A percentile compares a stretch with the other conserved stretches of the same genome.
phyloP scores from a whole-genome alignment of 495 filamentous ascomycete species.

The Tuber magnatum region DNA sequence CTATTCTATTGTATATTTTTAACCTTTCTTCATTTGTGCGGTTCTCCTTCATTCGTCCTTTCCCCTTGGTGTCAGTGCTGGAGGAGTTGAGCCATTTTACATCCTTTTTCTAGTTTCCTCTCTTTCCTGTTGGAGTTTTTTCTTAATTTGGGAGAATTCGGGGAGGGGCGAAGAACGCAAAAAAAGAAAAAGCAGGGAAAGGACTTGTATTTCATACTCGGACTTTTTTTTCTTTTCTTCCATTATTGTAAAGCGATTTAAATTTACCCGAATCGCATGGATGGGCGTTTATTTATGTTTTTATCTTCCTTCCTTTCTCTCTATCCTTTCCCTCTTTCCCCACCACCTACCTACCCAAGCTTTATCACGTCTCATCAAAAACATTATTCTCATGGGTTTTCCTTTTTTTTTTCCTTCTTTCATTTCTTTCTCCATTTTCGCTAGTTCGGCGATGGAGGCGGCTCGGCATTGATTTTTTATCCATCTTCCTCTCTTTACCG shows the following conservation, averaged over 20 bases:
- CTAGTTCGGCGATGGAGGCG: background rate
- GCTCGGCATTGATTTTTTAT: background rate
- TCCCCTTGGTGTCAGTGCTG: background rate
- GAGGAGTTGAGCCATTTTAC: background rate
- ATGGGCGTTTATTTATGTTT: background rate
- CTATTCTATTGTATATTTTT: conserved; percentile 5
- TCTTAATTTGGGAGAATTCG: background rate
- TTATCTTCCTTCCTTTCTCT: background rate
- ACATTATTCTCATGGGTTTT: background rate
- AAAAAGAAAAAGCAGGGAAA: background rate
- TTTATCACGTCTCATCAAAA: background rate
- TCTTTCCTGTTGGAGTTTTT: conserved; percentile 4
- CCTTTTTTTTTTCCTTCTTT: background rate
- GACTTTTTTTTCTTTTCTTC: background rate
- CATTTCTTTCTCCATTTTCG: background rate
- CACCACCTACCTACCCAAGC: background rate
- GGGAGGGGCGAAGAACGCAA: background rate
- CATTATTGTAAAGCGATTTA: background rate
- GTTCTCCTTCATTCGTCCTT: background rate
- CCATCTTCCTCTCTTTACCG: background rate
- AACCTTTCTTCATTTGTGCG: background rate
- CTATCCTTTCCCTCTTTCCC: background rate
- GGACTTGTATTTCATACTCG: background rate
- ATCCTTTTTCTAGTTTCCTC: background rate
- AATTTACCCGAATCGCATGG: background rate